Evolutionary conservation across 1,284 basidiomycete genomes (phyloP).

Genomic region (Ustilago bromivora): DNA sequence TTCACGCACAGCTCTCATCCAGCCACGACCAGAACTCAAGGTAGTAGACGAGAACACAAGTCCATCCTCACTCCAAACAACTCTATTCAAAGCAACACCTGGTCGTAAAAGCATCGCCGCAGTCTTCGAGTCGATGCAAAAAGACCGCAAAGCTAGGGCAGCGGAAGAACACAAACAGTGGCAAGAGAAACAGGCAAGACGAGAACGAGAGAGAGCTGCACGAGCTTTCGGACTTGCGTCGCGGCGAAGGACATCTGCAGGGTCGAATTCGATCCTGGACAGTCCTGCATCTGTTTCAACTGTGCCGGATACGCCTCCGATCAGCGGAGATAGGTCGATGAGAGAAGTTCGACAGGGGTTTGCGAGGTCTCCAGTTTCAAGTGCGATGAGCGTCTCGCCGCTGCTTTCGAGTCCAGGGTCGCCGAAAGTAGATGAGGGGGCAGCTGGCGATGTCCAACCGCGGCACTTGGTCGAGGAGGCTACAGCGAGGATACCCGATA

Average conservation of each 20-base stretch:
- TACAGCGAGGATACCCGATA: conserved; percentile 25
- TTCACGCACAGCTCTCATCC: neutral
- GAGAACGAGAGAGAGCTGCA: conserved; percentile 49
- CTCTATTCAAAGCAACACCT: conserved; percentile 25
- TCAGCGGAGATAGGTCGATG: neutral
- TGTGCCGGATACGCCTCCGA: conserved; percentile 11
- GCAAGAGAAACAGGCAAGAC: conserved; percentile 39
- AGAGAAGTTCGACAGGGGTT: neutral
- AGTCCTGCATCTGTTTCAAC: conserved; percentile 14
- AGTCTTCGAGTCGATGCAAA: conserved; percentile 51
- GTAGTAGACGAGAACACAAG: neutral
- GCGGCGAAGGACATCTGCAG: conserved; percentile 20
- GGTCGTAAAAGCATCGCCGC: conserved; percentile 50
- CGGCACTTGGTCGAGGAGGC: conserved; percentile 37
- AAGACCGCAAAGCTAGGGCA: conserved; percentile 37
- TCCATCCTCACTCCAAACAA: neutral
- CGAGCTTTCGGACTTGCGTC: conserved; percentile 25
- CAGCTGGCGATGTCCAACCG: conserved; percentile 17
- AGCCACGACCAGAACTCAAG: conserved; percentile 13
- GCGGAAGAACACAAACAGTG: conserved; percentile 39
- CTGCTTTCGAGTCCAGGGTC: conserved; percentile 21
- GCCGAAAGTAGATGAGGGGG: conserved; percentile 35
- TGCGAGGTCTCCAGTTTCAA: conserved; percentile 7
- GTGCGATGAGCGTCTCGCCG: conserved; percentile 16
- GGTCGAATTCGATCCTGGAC: conserved; percentile 19